Percentiles rank a stretch among this genome's conserved stretches.
These are phyloP conservation scores for Petunia axillaris DNA, from an alignment of 257 asterid species.

Conservation along the genomic window DNA sequence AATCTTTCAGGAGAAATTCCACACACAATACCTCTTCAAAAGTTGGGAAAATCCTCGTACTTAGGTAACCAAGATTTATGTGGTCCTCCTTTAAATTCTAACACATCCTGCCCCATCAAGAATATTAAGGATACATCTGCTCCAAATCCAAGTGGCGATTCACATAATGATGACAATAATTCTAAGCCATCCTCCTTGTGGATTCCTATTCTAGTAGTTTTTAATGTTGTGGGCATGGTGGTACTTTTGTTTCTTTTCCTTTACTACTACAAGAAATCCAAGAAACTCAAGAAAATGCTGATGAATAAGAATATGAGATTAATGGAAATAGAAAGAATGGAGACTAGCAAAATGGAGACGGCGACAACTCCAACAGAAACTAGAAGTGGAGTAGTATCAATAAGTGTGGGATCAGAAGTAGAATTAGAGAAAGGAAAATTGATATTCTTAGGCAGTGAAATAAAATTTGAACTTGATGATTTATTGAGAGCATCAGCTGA, in stretches of 20 bases:
- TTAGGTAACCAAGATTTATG: constrained; percentile 43
- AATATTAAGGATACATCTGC: not conserved
- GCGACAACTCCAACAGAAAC: constrained; percentile 35
- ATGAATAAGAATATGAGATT: constrained; percentile 30
- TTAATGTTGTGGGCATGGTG: constrained; percentile 36
- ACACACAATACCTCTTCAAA: constrained; percentile 47
- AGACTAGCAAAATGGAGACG: constrained; percentile 17
- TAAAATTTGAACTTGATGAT: constrained; percentile 61
- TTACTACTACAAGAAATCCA: constrained; percentile 56
- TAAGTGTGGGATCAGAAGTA: constrained; percentile 30
- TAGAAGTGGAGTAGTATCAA: constrained; percentile 23
- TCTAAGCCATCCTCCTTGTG: constrained; percentile 3
- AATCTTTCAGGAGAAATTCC: constrained; percentile 63
- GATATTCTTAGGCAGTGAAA: constrained; percentile 45
- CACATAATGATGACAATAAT: not conserved
- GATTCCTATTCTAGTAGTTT: constrained; percentile 28
- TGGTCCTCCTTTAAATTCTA: constrained; percentile 30
- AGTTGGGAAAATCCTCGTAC: constrained; percentile 42
- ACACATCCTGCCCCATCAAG: constrained; percentile 27
- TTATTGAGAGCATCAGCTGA: constrained; percentile 76
- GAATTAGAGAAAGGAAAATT: constrained; percentile 51
- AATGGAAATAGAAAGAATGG: not conserved
- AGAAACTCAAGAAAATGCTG: constrained; percentile 44
- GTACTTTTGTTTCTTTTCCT: constrained; percentile 50
- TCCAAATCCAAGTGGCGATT: not conserved